Evolutionary conservation across 345 rosid species (phyloP).

Genomic region (Boechera divaricarpa): DNA sequence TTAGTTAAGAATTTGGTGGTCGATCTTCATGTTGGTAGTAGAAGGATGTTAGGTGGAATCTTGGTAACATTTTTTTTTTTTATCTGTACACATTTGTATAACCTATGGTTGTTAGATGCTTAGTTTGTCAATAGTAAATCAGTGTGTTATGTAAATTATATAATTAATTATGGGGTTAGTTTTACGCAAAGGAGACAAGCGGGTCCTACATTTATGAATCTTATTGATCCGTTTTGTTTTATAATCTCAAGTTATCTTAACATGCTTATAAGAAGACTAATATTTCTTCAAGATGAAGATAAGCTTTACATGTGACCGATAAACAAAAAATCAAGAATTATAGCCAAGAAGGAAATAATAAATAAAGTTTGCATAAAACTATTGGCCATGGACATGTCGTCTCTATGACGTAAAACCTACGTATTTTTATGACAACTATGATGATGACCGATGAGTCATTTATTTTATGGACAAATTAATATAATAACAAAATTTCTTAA

Average conservation of each 20-base stretch:
- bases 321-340: neutral
- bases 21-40: conserved; percentile 42
- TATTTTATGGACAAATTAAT: neutral
- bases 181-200: conserved; percentile 34
- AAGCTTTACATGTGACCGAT: conserved; percentile 29
- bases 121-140: conserved; percentile 37
- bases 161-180: conserved; percentile 7
- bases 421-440: conserved; percentile 22
- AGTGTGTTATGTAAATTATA: conserved; percentile 35
- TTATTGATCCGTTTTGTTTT: conserved; percentile 27
- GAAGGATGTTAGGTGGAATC: conserved; percentile 34
- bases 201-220: conserved; percentile 41
- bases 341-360: neutral
- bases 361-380: neutral
- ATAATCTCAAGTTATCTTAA: conserved; percentile 28
- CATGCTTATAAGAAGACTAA: conserved; percentile 34
- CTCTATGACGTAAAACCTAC: conserved; percentile 22
- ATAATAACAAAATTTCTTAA: neutral
- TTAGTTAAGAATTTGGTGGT: conserved; percentile 43
- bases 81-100: conserved; percentile 32
- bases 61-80: conserved; percentile 15
- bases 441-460: neutral
- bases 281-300: conserved; percentile 36
- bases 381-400: conserved; percentile 12
- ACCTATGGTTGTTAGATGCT: conserved; percentile 41